phyloP scores from a whole-genome alignment of 306 rosid species.

The Ceratonia siliqua region DNA sequence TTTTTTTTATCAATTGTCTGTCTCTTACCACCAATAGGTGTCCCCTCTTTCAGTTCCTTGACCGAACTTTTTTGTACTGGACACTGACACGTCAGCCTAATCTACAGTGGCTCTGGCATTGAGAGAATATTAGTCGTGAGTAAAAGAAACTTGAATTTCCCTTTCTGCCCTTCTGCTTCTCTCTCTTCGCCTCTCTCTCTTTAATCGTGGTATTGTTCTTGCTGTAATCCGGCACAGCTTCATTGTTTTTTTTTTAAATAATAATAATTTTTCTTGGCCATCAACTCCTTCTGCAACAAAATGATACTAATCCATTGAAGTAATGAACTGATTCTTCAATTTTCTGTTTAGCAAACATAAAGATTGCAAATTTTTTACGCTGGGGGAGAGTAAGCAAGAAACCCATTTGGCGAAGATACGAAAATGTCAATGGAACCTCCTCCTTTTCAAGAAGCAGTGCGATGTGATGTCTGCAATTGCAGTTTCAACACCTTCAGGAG shows the following conservation, averaged over 20 bases:
- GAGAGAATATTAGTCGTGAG: background rate
- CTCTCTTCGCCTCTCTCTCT: background rate
- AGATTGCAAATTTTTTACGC: background rate
- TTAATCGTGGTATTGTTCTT: too few relatives aligned
- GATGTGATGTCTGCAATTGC: conserved; percentile 97
- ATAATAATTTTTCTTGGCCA: too few relatives aligned
- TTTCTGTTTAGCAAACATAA: conserved; percentile 6
- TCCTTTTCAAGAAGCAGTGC: conserved; percentile 81
- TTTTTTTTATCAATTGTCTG: background rate
- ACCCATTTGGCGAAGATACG: conserved; percentile 9
- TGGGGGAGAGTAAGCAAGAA: background rate
- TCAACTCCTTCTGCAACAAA: background rate
- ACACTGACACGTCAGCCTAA: background rate
- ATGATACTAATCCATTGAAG: background rate
- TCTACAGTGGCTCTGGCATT: background rate
- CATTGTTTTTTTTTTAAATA: too few relatives aligned
- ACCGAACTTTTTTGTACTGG: background rate
- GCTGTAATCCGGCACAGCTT: too few relatives aligned
- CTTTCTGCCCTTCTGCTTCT: background rate
- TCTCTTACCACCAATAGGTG: background rate
- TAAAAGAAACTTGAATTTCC: background rate
- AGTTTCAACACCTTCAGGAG: conserved; percentile 92
- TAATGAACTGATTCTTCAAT: background rate
- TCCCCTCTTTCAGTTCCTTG: background rate
- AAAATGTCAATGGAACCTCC: conserved; percentile 76